Evolutionary conservation across 345 rosid species (phyloP), one percentile per base, ranked within the genome.

Genomic region (Populus nigra): DNA sequence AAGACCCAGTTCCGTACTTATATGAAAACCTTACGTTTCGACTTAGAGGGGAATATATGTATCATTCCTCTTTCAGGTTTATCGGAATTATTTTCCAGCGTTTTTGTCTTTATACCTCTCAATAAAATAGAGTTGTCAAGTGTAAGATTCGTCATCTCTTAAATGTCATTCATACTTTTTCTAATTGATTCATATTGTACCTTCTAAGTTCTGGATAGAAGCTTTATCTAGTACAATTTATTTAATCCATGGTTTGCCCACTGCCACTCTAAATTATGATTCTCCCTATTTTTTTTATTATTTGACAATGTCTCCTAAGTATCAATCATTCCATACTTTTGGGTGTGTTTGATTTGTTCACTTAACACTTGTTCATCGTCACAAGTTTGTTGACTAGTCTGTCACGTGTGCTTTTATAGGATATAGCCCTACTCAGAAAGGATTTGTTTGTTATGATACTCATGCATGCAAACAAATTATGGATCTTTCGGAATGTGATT

Each of bases 401-500:
- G 10, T 17, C 7, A 57, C 23, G 1, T 57, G 5, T n/a, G 10
- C 0, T 17, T 57, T 20, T 20, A 18, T 57, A 0, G 0, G 23
- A 57, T 57, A 17, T 18, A 57, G 0, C 23, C 62, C 43, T 39
- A 39, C 43, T 39, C 0, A 39, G 11, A 39, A 39, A 39, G 43
- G 13, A 41, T 41, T 41, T 41, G 5, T 41, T 41, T 41, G 12
- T 41, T 41, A 41, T 41, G 3, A 41, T 41, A 1, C 45, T 41
- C 12, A 41, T 41, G 45, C 45, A 2, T 41, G 45, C 45, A 2
- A 41, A 41, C 13, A 41, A 10, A 41, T 10, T 41, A 3, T 2
- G 0, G 1, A 41, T 41, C 12, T 41, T 1, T 1, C 4, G 0
- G 0, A 41, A 41, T 41, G 13, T 10, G 11, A 0, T 41, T 41